Conservation (phyloP, 768 basidiomycete species). For the Lepiota brunneoincarnata region DNA sequence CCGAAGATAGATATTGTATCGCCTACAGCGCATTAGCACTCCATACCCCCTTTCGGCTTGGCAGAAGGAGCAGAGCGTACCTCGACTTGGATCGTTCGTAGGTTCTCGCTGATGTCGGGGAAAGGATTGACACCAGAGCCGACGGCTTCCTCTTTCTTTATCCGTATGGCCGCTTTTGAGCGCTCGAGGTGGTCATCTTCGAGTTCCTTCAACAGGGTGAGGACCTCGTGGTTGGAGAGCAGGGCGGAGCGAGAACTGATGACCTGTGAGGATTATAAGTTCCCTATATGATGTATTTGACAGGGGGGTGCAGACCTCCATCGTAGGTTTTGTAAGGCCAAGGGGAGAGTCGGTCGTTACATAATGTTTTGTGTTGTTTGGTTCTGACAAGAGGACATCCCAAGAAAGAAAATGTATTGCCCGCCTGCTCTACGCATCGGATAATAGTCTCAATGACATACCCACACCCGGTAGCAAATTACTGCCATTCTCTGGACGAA, state of each 20-base stretch:
- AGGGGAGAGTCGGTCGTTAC: no score
- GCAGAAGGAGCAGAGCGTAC: constrained; percentile 32
- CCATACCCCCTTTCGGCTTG: neutral
- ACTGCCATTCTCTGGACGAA: no score
- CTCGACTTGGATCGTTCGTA: constrained; percentile 86
- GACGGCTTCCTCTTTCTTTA: constrained; percentile 77
- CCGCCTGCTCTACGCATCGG: no score
- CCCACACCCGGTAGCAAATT: no score
- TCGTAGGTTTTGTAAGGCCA: neutral
- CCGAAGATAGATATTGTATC: constrained; percentile 78
- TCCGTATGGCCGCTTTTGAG: constrained; percentile 64
- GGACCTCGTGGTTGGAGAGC: constrained; percentile 86
- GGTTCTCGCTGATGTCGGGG: constrained; percentile 68
- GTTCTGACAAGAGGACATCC: no score
- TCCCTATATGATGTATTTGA: neutral
- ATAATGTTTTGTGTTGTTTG: no score
- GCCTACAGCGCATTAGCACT: constrained; percentile 46
- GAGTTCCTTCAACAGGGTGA: constrained; percentile 71
- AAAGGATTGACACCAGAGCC: constrained; percentile 28
- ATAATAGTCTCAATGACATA: no score
- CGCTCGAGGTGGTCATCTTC: constrained; percentile 71
- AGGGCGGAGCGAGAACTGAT: constrained; percentile 73
- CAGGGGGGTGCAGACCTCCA: neutral
- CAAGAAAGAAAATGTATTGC: no score
- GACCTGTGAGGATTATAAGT: constrained; percentile 41